Base-by-base conservation (phyloP, 163 green algal species). In the Scenedesmus sp. region DNA sequence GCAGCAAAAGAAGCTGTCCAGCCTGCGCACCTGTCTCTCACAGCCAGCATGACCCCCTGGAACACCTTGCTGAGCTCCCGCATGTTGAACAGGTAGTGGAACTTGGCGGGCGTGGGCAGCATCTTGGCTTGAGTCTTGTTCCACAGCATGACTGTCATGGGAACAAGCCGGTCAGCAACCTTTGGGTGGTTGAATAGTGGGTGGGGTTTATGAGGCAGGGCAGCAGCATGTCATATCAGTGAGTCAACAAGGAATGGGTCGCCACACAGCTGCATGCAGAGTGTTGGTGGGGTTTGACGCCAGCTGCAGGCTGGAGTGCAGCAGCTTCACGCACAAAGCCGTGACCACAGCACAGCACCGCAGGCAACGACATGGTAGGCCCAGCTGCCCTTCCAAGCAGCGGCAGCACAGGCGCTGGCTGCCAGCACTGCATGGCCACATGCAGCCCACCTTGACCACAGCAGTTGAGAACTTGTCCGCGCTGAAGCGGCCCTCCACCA, bases 71-170 rank as follows among this genome's bases (percentile, higher is more conserved):
- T 97, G 53, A 99, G 94, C 93, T 99, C 98, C 35, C 97, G 95
- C 96, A 99, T 97, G 94, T 98, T 99, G 96, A 99, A 99, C 2
- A 98, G 91, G 94, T 99, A 99, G 95, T 99, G 98, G 93, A 99
- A 98, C 93, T 99, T 99, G 91, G 97, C 96, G 6, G 97, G 98
- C 49, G 97, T 99, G 65, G 98, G 98, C 90, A 99, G 94, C 96
- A 99, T 97, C 91, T 96, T 96, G 51, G 89, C 92, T 87, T 96
- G 93, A 33, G 97, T 95, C 72, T 95, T 96, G 88, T 96, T 97
- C 97, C 96, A 99, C 79, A 99, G 94, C 5, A 89, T 94, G 79
- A 99, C 95, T 20, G 98, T 99, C 46, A 96, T 95, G 4, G 97
- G 96, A 92, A 99, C 97, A 73, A 99, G 95, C 88, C 96, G 95